Conservation (phyloP, 148 eudicot genomes). For the Rhododendron williamsianum region DNA sequence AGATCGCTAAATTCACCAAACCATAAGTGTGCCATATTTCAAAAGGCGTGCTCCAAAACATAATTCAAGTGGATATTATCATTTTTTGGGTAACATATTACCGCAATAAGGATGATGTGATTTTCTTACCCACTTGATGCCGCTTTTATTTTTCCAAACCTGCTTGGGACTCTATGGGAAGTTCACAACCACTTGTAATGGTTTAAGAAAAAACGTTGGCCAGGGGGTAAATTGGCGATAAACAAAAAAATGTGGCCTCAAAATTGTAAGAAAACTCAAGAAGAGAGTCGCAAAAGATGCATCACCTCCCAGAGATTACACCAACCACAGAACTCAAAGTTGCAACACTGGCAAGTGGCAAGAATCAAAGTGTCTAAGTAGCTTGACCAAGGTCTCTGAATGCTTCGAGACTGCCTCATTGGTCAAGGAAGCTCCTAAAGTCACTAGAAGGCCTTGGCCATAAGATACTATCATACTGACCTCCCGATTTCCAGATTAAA, state of each 20-base stretch:
- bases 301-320: not conserved
- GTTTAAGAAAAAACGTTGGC: not conserved
- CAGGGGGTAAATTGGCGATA: not conserved
- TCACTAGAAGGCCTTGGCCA: not conserved
- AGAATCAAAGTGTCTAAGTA: not conserved
- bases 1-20: not conserved
- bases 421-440: not conserved
- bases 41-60: not conserved
- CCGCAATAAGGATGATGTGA: not conserved
- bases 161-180: not conserved
- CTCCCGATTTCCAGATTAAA: not conserved
- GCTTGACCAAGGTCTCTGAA: not conserved
- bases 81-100: not conserved
- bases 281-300: not conserved
- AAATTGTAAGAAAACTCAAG: not conserved
- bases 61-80: not conserved
- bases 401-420: not conserved
- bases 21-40: not conserved
- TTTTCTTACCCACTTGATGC: not conserved
- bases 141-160: not conserved
- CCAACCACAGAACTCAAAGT: not conserved
- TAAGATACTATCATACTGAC: not conserved
- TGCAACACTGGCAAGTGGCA: not conserved
- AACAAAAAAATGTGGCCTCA: not conserved
- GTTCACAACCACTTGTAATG: not conserved